Base-by-base conservation (phyloP, 192 early-diverging fungal genomes). In the Umbelopsis vinacea region DNA sequence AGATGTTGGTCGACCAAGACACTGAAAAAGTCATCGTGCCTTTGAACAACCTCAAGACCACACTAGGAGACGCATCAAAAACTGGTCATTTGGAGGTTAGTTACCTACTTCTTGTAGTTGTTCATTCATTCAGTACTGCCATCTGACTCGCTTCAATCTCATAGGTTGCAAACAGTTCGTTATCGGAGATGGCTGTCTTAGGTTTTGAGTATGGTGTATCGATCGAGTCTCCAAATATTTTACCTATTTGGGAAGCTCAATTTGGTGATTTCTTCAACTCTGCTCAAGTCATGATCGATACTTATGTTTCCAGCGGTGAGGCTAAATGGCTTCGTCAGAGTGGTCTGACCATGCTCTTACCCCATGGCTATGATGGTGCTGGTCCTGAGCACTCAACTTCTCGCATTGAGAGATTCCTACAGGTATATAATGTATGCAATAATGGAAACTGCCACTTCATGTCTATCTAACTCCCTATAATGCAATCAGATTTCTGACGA, bases 231-330 rank as follows among this genome's bases (percentile, higher is more conserved):
- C 97, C 97, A 17, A 87, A 92, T 50, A 80, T 87, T 8, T 82
- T 98, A n/a, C 89, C 89, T 52, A 93, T 98, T 50, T 98, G 97
- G 97, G 97, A 97, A 76, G 96, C 96, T 1, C 97, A 98, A 83
- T 98, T 98, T 81, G 97, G 97, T 67, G 97, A 98, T 80, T 98
- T 98, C 76, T 94, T 94, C 88, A 97, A 97, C 77, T 93, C 92
- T 40, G 95, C 95, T 0, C 95, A 98, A 76, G 94, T 97, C 46
- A 93, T 96, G 22, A 92, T 97, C 72, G 97, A 98, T 82, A 96
- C 95, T 14, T 97, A 91, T 79, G 75, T 98, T 26, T 76, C 90
- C 6, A 91, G 88, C 66, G 94, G 95, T 40, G 96, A 98, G 79
- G 79, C 90, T 66, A 98, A 98, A 81, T 98, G 97, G 97, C 83